Evolutionary conservation across 805 yeast genomes (phyloP), one percentile per base, ranked within the genome.

Genomic region (Lipomyces orientalis): DNA sequence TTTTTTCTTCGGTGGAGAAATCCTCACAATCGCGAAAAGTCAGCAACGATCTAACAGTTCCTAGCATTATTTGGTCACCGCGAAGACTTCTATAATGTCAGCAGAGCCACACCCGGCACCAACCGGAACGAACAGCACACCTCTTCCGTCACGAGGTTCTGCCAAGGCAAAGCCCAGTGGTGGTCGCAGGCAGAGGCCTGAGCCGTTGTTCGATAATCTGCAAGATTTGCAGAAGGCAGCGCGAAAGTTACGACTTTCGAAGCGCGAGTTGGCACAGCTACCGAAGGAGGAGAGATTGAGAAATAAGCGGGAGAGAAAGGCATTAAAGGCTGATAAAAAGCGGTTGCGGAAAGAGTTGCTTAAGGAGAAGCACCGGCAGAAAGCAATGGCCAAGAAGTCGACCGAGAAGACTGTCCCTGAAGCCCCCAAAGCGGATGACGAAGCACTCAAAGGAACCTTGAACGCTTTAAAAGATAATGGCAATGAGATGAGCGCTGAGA

Each of bases 151-250:
- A 37, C 43, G 43, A 35, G 16, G 43, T 37, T 16, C 43, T 12
- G 43, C 43, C 43, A 37, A 37, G 43, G 43, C 43, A 37, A 12
- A 37, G 14, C 16, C 43, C 43, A 12, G 43, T 37, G 14, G 14
- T 4, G 43, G 43, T 6, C 43, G 16, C 54, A 49, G 29, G 6
- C 54, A 19, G 12, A 49, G 29, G 54, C 54, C 54, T 8, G 54
- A 49, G 54, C 54, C 54, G 8, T 9, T 49, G 29, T 49, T 49
- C 54, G 29, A n/a, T 25, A 49, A 49, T 22, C 54, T 49, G 6
- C 22, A 49, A 49, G 54, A 49, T 10, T 22, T 49, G 29, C 54
- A 49, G 54, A 49, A 49, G 54, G 54, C 54, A 5, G 54, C 54
- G 25, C 54, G 54, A 22, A 49, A 49, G n/a, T 25, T 49, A 19